phyloP scores from a whole-genome alignment of 2,329 filamentous ascomycete genomes.

The Arthrobotrys sinensis region DNA sequence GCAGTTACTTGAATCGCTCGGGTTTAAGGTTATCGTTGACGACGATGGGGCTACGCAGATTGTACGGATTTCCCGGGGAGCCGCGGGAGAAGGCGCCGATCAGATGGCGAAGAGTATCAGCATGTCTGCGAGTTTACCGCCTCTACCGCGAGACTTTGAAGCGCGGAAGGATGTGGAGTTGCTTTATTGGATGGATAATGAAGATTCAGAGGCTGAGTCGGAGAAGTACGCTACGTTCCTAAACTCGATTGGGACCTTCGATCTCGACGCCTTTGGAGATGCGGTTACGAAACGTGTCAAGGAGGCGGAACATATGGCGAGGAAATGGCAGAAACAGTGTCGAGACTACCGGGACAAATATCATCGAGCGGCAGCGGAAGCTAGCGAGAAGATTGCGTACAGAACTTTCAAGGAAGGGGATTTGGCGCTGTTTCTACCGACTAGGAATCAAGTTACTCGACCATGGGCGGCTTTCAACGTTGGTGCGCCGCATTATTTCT shows the following conservation, averaged over 20 bases:
- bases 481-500: constrained; percentile 95
- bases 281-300: constrained; percentile 89
- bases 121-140: constrained; percentile 66
- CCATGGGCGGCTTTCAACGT: constrained; percentile 99
- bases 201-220: constrained; percentile 77
- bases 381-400: constrained; percentile 96
- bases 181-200: constrained; percentile 85
- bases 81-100: constrained; percentile 67
- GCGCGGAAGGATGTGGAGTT: constrained; percentile 75
- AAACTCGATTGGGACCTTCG: constrained; percentile 81
- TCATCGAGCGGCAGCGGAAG: constrained; percentile 83
- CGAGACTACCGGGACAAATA: constrained; percentile 89
- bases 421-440: constrained; percentile 92
- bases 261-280: constrained; percentile 86
- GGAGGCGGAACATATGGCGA: constrained; percentile 91
- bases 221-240: constrained; percentile 83
- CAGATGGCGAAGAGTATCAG: constrained; percentile 70
- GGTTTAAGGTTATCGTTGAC: constrained; percentile 83
- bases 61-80: constrained; percentile 62
- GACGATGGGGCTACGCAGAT: constrained; percentile 67
- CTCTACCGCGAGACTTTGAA: constrained; percentile 48
- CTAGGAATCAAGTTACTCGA: constrained; percentile 90
- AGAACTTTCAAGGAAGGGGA: constrained; percentile 97
- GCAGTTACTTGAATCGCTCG: constrained; percentile 86
- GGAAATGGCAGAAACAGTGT: constrained; percentile 92